phyloP scores from a whole-genome alignment of 352 stramenopile species.

The Phytophthora rubi region DNA sequence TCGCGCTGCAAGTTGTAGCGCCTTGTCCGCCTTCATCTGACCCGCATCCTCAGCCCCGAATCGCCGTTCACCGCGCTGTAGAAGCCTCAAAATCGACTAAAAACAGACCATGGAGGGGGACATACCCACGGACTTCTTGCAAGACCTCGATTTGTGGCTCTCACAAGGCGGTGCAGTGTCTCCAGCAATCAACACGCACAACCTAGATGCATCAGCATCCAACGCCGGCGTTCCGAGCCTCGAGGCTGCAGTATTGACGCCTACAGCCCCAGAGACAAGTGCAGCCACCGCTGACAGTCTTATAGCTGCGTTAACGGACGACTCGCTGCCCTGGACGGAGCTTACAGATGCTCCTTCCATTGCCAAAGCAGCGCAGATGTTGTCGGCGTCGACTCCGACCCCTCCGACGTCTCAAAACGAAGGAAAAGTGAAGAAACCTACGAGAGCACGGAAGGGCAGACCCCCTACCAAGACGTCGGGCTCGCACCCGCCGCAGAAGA shows the following conservation, averaged over 20 bases:
- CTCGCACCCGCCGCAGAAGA: slow-evolving; percentile 28
- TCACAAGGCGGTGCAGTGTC: slow-evolving; percentile 7
- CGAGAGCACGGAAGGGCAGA: slow-evolving; percentile 15
- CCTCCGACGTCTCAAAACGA: neutral
- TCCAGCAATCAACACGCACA: slow-evolving; percentile 2
- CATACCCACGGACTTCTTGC: slow-evolving; percentile 36
- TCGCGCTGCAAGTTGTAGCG: neutral
- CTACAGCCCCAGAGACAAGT: slow-evolving; percentile 11
- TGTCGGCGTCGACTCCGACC: neutral
- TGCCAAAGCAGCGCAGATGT: neutral
- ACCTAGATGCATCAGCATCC: neutral
- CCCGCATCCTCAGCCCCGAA: neutral
- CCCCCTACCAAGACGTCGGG: slow-evolving; percentile 16
- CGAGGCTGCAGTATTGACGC: slow-evolving; percentile 19
- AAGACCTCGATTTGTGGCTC: slow-evolving; percentile 42
- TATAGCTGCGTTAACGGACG: slow-evolving; percentile 15
- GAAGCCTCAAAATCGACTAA: slow-evolving; percentile 1
- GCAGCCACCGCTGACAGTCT: slow-evolving; percentile 15
- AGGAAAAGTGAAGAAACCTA: slow-evolving; percentile 13
- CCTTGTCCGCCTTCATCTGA: slow-evolving; percentile 12
- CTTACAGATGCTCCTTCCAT: neutral
- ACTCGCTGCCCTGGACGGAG: slow-evolving; percentile 1
- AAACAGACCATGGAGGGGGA: slow-evolving; percentile 29
- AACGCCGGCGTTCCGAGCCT: slow-evolving; percentile 11
- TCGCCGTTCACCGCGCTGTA: neutral